Evolutionary conservation across 2,329 filamentous ascomycete species (phyloP).

Genomic region (Blastomyces silverae): DNA sequence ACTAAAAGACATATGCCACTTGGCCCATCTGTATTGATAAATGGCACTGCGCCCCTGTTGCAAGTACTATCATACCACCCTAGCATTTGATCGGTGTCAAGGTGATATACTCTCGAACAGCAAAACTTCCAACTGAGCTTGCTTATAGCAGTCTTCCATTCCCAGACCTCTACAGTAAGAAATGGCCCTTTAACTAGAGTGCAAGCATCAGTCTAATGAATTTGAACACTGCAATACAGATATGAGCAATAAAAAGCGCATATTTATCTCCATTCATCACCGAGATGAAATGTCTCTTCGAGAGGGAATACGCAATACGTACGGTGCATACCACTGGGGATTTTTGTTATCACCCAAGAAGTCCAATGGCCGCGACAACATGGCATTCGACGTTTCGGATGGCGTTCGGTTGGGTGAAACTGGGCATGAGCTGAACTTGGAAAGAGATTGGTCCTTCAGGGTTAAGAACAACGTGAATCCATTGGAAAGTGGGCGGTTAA

Average conservation of each 20-base stretch:
- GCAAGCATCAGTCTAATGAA: conserved; percentile 8
- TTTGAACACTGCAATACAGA: conserved; percentile 9
- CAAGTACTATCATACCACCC: conserved; percentile 8
- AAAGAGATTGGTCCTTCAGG: conserved; percentile 2
- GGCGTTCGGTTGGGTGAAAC: no score
- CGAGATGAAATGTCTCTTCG: conserved; percentile 5
- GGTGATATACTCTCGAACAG: conserved; percentile 8
- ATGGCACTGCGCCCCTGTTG: conserved; percentile 3
- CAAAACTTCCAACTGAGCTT: conserved; percentile 9
- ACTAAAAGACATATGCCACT: conserved; percentile 1
- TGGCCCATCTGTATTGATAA: conserved; percentile 4
- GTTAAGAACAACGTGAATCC: conserved; percentile 12
- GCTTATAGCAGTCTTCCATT: conserved; percentile 8
- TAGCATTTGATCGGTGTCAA: conserved; percentile 8
- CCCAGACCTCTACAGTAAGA: conserved; percentile 7
- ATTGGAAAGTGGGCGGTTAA: conserved; percentile 12
- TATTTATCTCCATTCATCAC: conserved; percentile 12
- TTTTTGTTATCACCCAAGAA: no score
- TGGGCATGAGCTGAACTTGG: no score
- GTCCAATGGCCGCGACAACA: no score
- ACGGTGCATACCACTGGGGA: no score
- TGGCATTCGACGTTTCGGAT: no score
- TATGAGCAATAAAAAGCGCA: conserved; percentile 13
- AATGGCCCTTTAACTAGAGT: conserved; percentile 10
- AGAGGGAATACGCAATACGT: no score